Evolutionary conservation across 1,284 basidiomycete species (phyloP).

Genomic region (Cutaneotrichosporon sp.): DNA sequence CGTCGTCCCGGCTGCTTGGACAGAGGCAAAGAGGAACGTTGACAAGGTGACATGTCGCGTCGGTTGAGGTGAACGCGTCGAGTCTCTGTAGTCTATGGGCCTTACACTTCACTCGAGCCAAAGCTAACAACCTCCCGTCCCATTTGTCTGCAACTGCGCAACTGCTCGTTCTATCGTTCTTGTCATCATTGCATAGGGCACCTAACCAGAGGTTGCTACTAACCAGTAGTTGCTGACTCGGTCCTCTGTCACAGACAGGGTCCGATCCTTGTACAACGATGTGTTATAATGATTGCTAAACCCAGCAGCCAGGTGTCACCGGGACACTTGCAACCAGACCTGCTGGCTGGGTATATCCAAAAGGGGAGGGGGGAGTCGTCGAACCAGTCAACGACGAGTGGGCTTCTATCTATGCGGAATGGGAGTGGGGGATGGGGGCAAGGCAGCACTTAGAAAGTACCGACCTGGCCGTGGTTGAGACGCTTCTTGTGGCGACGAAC

Average conservation of each 20-base stretch:
- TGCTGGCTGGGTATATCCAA: neutral
- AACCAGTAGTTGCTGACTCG: too few species aligned
- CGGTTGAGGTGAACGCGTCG: neutral
- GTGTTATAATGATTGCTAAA: neutral
- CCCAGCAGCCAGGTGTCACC: neutral
- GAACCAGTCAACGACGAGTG: neutral
- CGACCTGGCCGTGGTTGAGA: neutral
- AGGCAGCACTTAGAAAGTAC: neutral
- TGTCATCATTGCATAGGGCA: neutral
- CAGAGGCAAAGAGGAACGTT: too few species aligned
- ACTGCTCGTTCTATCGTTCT: too few species aligned
- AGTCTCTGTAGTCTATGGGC: too few species aligned
- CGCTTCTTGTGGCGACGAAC: slow-evolving; percentile 5
- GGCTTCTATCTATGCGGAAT: neutral
- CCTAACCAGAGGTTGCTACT: too few species aligned
- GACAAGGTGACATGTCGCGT: neutral
- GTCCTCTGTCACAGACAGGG: neutral
- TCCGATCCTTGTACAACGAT: neutral
- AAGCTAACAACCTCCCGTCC: too few species aligned
- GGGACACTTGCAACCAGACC: neutral
- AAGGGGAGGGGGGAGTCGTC: too few species aligned
- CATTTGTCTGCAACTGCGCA: too few species aligned
- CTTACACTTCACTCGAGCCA: too few species aligned
- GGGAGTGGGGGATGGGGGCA: too few species aligned
- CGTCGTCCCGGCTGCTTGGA: neutral